Conservation (phyloP, 495 filamentous ascomycete species). For the Podospora fimiseda region DNA sequence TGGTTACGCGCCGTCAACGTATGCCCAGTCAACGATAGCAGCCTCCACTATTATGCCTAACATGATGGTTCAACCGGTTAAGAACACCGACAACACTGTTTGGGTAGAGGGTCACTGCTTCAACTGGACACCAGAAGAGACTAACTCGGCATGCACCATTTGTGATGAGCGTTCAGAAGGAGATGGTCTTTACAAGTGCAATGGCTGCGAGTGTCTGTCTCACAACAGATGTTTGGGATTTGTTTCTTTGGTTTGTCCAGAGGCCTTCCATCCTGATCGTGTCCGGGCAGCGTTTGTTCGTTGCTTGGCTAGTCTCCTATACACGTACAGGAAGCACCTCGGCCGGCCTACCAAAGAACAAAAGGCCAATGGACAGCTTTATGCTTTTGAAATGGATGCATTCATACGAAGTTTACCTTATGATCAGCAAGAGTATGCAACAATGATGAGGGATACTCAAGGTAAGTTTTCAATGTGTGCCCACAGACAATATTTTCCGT, state of each 20-base stretch:
- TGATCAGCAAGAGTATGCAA: slow-evolving; percentile 84
- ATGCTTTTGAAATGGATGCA: slow-evolving; percentile 88
- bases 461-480: slow-evolving; percentile 57
- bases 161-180: slow-evolving; percentile 82
- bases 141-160: slow-evolving; percentile 66
- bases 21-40: slow-evolving; percentile 93
- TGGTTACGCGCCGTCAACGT: slow-evolving; percentile 87
- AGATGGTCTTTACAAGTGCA: slow-evolving; percentile 82
- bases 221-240: slow-evolving; percentile 77
- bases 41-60: slow-evolving; percentile 97
- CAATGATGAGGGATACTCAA: slow-evolving; percentile 87
- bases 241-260: slow-evolving; percentile 80
- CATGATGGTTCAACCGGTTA: slow-evolving; percentile 74
- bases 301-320: slow-evolving; percentile 89
- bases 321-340: slow-evolving; percentile 88
- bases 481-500: too few relatives aligned
- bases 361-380: slow-evolving; percentile 80
- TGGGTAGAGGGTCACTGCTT: slow-evolving; percentile 97
- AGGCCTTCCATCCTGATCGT: slow-evolving; percentile 85
- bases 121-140: slow-evolving; percentile 62
- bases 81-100: slow-evolving; percentile 75
- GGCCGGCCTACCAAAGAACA: slow-evolving; percentile 69
- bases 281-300: slow-evolving; percentile 89
- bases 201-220: slow-evolving; percentile 65
- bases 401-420: slow-evolving; percentile 86